phyloP scores from a whole-genome alignment of 2,329 filamentous ascomycete species.

The Fusarium xylarioides region DNA sequence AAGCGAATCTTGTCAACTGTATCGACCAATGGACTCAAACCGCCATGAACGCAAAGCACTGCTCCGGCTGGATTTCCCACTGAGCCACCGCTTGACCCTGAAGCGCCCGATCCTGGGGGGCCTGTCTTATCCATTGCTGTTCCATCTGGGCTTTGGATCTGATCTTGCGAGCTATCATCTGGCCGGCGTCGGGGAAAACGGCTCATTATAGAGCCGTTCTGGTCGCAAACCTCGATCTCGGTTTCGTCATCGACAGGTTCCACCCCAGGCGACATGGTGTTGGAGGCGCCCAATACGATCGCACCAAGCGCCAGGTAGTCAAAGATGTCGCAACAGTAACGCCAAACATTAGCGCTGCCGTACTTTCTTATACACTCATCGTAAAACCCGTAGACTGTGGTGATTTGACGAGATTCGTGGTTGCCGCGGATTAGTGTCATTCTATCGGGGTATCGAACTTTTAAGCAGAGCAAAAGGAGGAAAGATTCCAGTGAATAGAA shows the following conservation, averaged over 20 bases:
- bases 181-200: conserved; percentile 67
- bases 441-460: conserved; percentile 96
- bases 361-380: conserved; percentile 97
- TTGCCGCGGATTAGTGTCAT: conserved; percentile 97
- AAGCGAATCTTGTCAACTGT: conserved; percentile 95
- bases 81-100: conserved; percentile 71
- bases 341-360: conserved; percentile 95
- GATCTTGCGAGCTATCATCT: conserved; percentile 39
- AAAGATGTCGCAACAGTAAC: conserved; percentile 97
- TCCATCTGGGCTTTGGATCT: conserved; percentile 42
- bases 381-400: conserved; percentile 97
- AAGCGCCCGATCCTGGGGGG: conserved; percentile 81
- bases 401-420: conserved; percentile 96
- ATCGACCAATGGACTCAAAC: conserved; percentile 89
- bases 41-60: conserved; percentile 94
- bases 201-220: conserved; percentile 80
- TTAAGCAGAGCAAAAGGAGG: conserved; percentile 91
- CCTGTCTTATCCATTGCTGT: conserved; percentile 60
- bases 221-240: conserved; percentile 93
- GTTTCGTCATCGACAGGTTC: conserved; percentile 73
- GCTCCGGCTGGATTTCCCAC: conserved; percentile 78
- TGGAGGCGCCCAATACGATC: conserved; percentile 86
- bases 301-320: conserved; percentile 94
- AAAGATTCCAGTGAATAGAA: conserved; percentile 99
- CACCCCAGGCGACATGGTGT: conserved; percentile 63